Evolutionary conservation across 2,329 filamentous ascomycete species (phyloP).

Genomic region (Fusarium tjaetaba): DNA sequence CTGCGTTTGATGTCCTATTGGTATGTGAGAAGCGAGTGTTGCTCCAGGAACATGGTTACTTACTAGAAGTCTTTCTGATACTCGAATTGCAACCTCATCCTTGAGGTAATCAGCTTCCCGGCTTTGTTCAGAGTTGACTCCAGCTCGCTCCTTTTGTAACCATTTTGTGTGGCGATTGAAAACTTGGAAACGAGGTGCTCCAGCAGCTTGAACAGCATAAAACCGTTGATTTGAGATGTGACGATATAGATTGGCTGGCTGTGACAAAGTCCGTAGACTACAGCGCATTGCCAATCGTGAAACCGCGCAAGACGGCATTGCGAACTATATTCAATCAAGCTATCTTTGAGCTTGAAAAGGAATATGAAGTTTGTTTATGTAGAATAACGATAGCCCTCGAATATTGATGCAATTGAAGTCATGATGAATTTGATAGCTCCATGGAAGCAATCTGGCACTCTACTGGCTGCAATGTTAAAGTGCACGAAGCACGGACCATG

Average conservation of each 20-base stretch:
- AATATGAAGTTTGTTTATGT: slow-evolving; percentile 1
- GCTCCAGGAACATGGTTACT: slow-evolving; percentile 11
- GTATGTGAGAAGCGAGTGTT: slow-evolving; percentile 21
- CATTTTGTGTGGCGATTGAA: slow-evolving; percentile 92
- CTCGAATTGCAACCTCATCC: slow-evolving; percentile 85
- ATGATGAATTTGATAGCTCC: slow-evolving; percentile 37
- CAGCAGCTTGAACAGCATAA: slow-evolving; percentile 83
- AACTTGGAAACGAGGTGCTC: slow-evolving; percentile 83
- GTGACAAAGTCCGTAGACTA: slow-evolving; percentile 39
- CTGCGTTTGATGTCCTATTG: slow-evolving; percentile 87
- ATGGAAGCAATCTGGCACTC: slow-evolving; percentile 36
- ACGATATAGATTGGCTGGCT: slow-evolving; percentile 20
- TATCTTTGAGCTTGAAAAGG: not conserved
- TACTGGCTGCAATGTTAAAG: slow-evolving; percentile 29
- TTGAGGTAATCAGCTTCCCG: slow-evolving; percentile 90
- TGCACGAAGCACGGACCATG: slow-evolving; percentile 38
- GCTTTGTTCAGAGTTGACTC: slow-evolving; percentile 73
- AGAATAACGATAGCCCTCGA: slow-evolving; percentile 10
- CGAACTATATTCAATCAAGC: slow-evolving; percentile 30
- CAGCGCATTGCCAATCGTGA: slow-evolving; percentile 41
- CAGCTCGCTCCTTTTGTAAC: slow-evolving; percentile 89
- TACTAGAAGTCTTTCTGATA: slow-evolving; percentile 88
- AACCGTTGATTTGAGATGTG: slow-evolving; percentile 53
- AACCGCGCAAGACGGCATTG: slow-evolving; percentile 47
- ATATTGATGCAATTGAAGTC: slow-evolving; percentile 39